Conservation (phyloP, 2,329 filamentous ascomycete species). For the Clonostachys chloroleuca region DNA sequence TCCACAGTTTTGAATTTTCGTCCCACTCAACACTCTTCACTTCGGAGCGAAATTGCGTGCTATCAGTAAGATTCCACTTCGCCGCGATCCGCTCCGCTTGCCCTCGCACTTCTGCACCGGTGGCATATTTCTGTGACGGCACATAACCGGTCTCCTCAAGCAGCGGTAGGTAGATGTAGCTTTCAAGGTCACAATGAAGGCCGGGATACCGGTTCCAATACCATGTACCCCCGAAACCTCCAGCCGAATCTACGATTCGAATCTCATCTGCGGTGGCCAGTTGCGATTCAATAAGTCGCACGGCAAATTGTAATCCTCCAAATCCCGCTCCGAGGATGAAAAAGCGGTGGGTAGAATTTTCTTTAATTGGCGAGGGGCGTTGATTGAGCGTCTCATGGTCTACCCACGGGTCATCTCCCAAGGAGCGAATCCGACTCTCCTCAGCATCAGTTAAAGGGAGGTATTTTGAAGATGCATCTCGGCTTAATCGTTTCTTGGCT, state of each 20-base stretch:
- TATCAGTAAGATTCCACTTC: constrained; percentile 30
- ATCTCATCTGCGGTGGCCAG: constrained; percentile 22
- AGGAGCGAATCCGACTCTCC: constrained; percentile 5
- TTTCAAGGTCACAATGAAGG: constrained; percentile 53
- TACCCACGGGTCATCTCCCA: constrained; percentile 26
- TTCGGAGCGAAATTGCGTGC: constrained; percentile 33
- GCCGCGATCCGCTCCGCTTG: constrained; percentile 35
- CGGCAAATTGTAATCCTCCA: constrained; percentile 22
- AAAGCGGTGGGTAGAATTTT: constrained; percentile 12
- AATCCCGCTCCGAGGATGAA: constrained; percentile 23
- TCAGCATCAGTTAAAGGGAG: constrained; percentile 12
- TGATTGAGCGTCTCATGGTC: constrained; percentile 22
- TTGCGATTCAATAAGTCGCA: constrained; percentile 13
- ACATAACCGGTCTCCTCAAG: constrained; percentile 57
- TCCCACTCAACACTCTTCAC: constrained; percentile 40
- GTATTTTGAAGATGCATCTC: constrained; percentile 24
- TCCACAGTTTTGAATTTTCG: constrained; percentile 20
- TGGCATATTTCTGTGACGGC: constrained; percentile 43
- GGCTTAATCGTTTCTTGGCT: constrained; percentile 21
- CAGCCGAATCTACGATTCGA: constrained; percentile 31
- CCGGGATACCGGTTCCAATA: constrained; percentile 48
- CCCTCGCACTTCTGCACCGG: constrained; percentile 33
- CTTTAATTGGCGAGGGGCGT: constrained; percentile 11
- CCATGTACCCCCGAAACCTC: constrained; percentile 45
- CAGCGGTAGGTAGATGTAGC: constrained; percentile 54